A percentile compares a stretch with the other conserved stretches of the same genome.
These are phyloP conservation scores for Corymbia calophylla DNA, from an alignment of 441 rosid species.

Conservation along the genomic window DNA sequence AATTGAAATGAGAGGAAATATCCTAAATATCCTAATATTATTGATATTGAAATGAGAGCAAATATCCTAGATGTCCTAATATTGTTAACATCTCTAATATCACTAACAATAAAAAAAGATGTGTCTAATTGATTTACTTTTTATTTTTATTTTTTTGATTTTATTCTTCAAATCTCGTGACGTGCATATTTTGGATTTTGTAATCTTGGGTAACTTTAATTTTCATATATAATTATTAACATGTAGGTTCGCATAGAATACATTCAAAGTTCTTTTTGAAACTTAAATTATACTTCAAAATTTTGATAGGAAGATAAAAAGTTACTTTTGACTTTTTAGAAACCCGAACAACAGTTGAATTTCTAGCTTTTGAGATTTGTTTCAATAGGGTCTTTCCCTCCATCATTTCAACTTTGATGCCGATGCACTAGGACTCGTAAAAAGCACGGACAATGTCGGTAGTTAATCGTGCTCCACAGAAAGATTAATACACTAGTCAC, in stretches of 20 bases:
- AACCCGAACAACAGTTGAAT: background rate
- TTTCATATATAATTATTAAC: background rate
- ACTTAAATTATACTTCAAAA: background rate
- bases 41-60: too few relatives aligned
- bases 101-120: background rate
- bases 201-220: background rate
- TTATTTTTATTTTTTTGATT: background rate
- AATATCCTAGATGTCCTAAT: too few relatives aligned
- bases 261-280: background rate
- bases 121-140: background rate
- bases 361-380: background rate
- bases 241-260: background rate
- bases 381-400: background rate
- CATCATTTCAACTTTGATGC: background rate
- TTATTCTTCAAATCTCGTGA: background rate
- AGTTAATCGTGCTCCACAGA: background rate
- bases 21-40: too few relatives aligned
- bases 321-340: background rate
- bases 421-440: background rate
- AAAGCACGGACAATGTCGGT: too few relatives aligned
- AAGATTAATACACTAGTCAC: background rate
- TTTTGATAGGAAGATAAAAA: background rate
- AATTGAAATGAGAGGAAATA: too few relatives aligned
- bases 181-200: background rate
- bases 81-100: too few relatives aligned